Percentiles rank a stretch among this genome's conserved stretches.
Conservation (phyloP, 192 early-diverging fungal species). For the Backusella tuberculispora region DNA sequence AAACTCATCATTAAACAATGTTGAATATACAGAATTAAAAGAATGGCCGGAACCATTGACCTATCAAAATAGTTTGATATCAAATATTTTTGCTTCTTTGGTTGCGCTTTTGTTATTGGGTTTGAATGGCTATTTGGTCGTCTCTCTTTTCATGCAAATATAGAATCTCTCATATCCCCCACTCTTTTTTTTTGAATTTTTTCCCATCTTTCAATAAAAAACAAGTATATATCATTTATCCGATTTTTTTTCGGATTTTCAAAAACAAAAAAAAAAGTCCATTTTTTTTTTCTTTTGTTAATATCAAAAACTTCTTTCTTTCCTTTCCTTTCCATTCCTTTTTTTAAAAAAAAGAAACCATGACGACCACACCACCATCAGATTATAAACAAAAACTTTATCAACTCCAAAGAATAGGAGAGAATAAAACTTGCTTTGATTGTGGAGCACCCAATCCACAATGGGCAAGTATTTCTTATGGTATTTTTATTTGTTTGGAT, state of each 20-base stretch:
- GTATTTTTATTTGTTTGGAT: conserved; percentile 95
- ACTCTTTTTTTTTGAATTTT: neutral
- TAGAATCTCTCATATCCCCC: neutral
- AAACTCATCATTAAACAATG: neutral
- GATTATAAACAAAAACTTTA: conserved; percentile 65
- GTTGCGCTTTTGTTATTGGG: conserved; percentile 49
- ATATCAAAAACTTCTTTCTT: neutral
- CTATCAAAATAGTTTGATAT: conserved; percentile 40
- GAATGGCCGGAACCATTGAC: conserved; percentile 33
- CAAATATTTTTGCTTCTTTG: conserved; percentile 37
- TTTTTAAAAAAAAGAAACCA: neutral
- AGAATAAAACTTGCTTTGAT: conserved; percentile 82
- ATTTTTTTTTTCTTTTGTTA: neutral
- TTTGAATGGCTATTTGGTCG: conserved; percentile 51
- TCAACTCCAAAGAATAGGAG: conserved; percentile 59
- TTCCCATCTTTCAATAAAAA: neutral
- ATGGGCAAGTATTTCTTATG: conserved; percentile 93
- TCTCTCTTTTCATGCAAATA: conserved; percentile 38
- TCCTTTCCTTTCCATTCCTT: neutral
- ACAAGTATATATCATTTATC: neutral
- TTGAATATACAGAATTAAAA: conserved; percentile 6
- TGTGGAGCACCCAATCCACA: conserved; percentile 84
- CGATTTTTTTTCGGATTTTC: neutral
- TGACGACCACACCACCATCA: conserved; percentile 12
- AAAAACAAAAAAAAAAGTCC: too few species aligned